These are phyloP conservation scores for Rubus idaeus DNA, from an alignment of 306 rosid genomes.

Conservation along the genomic window DNA sequence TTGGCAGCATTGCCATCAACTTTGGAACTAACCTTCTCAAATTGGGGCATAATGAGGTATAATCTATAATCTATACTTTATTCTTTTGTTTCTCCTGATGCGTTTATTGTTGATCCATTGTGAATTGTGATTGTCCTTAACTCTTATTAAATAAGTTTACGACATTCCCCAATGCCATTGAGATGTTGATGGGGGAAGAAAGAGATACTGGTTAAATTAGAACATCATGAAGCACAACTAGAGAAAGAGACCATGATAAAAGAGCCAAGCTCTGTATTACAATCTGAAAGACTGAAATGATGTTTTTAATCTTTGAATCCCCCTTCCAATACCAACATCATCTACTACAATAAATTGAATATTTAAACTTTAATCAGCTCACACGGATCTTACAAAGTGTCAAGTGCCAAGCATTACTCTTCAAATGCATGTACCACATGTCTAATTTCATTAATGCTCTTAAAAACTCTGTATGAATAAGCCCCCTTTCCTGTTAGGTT, in stretches of 20 bases:
- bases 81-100: not conserved
- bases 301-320: not conserved
- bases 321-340: not conserved
- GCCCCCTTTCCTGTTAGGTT: not conserved
- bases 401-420: not conserved
- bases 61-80: not conserved
- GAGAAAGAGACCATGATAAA: not conserved
- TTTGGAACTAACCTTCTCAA: slow-evolving; percentile 97
- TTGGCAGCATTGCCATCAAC: slow-evolving; percentile 95
- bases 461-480: not conserved
- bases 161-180: not conserved
- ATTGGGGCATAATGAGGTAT: slow-evolving; percentile 94
- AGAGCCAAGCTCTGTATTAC: not conserved
- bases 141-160: not conserved
- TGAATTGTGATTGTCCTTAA: not conserved
- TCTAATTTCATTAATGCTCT: not conserved
- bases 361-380: not conserved
- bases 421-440: not conserved
- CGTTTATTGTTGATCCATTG: not conserved
- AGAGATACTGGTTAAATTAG: not conserved
- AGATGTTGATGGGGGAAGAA: not conserved
- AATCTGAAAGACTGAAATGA: not conserved
- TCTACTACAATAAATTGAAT: not conserved
- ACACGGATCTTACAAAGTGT: not conserved
- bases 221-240: not conserved